Evolutionary conservation across 2,329 filamentous ascomycete species (phyloP), one percentile per base, ranked within the genome.

Genomic region (Camptophora hylomeconis): DNA sequence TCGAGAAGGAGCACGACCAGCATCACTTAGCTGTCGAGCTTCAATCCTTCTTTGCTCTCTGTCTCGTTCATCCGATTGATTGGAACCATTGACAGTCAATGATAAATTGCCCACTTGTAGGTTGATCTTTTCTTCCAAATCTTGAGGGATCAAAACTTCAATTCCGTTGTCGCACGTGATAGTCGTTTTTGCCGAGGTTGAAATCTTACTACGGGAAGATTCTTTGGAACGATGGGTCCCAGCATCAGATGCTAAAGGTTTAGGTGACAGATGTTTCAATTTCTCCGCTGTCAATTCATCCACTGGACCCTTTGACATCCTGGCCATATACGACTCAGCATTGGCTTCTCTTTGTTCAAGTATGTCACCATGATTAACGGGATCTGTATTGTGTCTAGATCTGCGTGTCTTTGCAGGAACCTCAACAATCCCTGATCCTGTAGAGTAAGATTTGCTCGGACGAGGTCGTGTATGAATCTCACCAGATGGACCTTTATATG

Each of bases 251-350:
- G 17, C 32, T 18, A 26, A 10, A 21, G 36, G 37, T 9, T 38
- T 37, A 14, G n/a, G n/a, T n/a, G n/a, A n/a, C n/a, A 44, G 20
- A 20, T 37, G 24, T 14, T 35, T 34, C 26, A 44, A 30, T 14
- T 40, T 40, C 20, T 42, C 39, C 5, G 30, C 35, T n/a, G 39
- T 44, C 17, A 44, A 14, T 11, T 40, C 33, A 18, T 24, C 30
- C 3, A 35, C 33, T 12, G 36, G 29, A 10, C 32, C 37, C 24
- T 30, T 40, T 13, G 33, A 29, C 9, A 17, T n/a, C 12, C 34
- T 36, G 9, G 28, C 16, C 13, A 38, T 35, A 24, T 44, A 41
- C 7, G 40, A 35, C 26, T 44, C 41, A 11, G 26, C 35, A 17
- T 33, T 32, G 7, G 26, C 34, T 30, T 35, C 37, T 16, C 36